Base-by-base conservation (phyloP, 352 stramenopile genomes). In the Globisporangium recalcitrans region DNA sequence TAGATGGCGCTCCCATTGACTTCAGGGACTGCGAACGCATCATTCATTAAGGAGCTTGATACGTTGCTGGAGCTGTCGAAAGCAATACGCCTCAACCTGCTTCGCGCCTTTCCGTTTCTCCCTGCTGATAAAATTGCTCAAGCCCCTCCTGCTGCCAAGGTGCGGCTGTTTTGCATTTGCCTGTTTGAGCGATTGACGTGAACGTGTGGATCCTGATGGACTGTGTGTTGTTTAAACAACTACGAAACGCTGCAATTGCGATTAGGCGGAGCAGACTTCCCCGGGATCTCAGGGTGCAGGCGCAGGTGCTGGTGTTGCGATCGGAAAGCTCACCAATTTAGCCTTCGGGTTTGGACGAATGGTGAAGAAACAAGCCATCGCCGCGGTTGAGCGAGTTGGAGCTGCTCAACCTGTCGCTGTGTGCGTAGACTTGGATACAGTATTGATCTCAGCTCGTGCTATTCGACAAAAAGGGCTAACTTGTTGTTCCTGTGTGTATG, bases 291-390 rank as follows among this genome's bases (percentile, higher is more conserved):
- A 62, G 14, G 67, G 62, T 19, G 59, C 55, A 26, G 58, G 61
- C 10, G 62, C 68, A 59, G 61, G 62, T 6, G 62, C 68, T 59
- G 73, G 64, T 10, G 48, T 58, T 8, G 73, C 75, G 0, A 86
- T 93, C 34, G 80, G 80, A 48, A 91, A 92, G 52, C 65, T 93
- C 31, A 92, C 82, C 10, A 90, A 87, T 60, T 56, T 93, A n/a
- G 85, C 85, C 0, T 85, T 86, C 59, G 85, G 85, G 0, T 93
- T 93, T 58, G 85, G 85, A 6, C 75, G 82, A 19, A 91, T 91
- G 80, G 80, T 93, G 47, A 91, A 91, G 65, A 93, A 91, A 51
- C 85, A 93, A 67, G 82, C 85, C 7, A 88, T 91, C 48, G 82
- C 85, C 31, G 85, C 81, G 8, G 85, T 93, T 16, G 85, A 93